Percentiles rank a stretch among this genome's conserved stretches.
phyloP scores from a whole-genome alignment of 768 basidiomycete genomes.

The Russula foetens region DNA sequence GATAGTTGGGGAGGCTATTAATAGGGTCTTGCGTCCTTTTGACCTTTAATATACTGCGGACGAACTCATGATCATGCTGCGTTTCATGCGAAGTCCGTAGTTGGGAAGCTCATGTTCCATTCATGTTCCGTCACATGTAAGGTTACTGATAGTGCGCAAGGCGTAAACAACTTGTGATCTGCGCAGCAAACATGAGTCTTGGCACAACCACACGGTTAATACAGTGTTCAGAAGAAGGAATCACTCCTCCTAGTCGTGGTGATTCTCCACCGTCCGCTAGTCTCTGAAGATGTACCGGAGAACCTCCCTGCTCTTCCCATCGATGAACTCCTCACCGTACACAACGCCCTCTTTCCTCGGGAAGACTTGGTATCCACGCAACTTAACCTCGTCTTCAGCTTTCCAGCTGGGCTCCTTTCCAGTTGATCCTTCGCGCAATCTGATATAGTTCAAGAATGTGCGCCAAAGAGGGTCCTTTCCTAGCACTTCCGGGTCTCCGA shows the following conservation, averaged over 20 bases:
- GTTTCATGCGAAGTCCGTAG: not conserved
- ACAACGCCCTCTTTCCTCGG: not conserved
- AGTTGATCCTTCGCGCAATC: slow-evolving; percentile 43
- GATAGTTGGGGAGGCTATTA: not conserved
- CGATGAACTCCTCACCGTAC: slow-evolving; percentile 1
- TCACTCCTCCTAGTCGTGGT: not conserved
- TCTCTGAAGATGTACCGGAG: not conserved
- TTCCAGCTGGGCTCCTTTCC: slow-evolving; percentile 36
- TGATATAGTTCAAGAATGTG: slow-evolving; percentile 49
- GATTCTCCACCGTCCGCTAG: not conserved
- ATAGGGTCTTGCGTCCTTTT: not conserved
- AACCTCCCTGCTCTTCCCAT: not conserved
- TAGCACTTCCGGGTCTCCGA: slow-evolving; percentile 53
- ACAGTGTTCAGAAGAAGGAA: not conserved
- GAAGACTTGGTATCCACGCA: not conserved
- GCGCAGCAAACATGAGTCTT: not conserved
- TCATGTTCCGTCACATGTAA: not conserved
- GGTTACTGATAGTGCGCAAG: not conserved
- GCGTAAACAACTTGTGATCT: not conserved
- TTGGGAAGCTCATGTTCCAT: not conserved
- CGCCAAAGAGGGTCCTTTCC: slow-evolving; percentile 54
- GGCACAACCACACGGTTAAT: not conserved
- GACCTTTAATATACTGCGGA: not conserved
- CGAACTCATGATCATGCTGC: not conserved
- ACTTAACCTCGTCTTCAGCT: slow-evolving; percentile 12